These are phyloP conservation scores for Hypoxylon intermedium DNA, from an alignment of 495 filamentous ascomycete species.

Conservation along the genomic window DNA sequence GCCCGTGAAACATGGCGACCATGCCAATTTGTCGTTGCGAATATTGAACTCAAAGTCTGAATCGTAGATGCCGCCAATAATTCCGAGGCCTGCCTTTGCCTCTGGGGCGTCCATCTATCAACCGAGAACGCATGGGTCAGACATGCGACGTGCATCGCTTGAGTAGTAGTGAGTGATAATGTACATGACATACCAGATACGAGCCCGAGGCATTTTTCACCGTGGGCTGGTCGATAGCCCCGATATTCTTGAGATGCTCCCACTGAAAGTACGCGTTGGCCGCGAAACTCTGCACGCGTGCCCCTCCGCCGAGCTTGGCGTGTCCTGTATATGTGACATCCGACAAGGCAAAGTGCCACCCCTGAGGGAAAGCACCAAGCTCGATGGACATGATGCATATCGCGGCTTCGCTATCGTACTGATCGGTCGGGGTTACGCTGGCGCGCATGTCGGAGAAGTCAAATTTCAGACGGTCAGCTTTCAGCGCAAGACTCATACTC, in stretches of 20 bases:
- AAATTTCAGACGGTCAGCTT: conserved; percentile 8
- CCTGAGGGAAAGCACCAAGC: conserved; percentile 27
- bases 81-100: conserved; percentile 17
- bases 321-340: conserved; percentile 29
- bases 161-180: background rate
- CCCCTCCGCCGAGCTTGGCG: conserved; percentile 23
- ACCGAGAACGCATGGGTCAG: background rate
- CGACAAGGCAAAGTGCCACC: conserved; percentile 26
- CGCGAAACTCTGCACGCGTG: conserved; percentile 26
- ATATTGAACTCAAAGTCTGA: conserved; percentile 25
- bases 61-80: conserved; percentile 11
- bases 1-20: conserved; percentile 33
- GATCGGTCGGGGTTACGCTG: conserved; percentile 23
- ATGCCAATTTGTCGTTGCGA: conserved; percentile 9
- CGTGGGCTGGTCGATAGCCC: conserved; percentile 5
- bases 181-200: conserved; percentile 16
- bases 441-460: conserved; percentile 36
- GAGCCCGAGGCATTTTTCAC: conserved; percentile 32
- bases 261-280: conserved; percentile 33
- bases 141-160: background rate
- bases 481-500: conserved; percentile 17
- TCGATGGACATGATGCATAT: conserved; percentile 33
- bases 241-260: conserved; percentile 31
- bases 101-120: conserved; percentile 26
- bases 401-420: conserved; percentile 29